Conservation (phyloP, 805 yeast species). For the Danielia oregonensis region DNA sequence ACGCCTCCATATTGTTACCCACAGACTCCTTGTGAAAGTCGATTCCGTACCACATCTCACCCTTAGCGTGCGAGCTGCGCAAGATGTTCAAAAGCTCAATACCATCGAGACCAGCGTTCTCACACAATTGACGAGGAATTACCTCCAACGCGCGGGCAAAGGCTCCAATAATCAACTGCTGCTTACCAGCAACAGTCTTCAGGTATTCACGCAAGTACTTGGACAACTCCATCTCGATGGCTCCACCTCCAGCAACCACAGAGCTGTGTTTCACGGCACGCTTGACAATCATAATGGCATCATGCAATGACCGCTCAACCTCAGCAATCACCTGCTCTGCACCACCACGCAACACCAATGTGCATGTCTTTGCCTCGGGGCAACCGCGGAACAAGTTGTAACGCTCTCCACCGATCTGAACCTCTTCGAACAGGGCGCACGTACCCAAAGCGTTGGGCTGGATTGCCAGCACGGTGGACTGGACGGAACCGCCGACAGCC, state of each 20-base stretch:
- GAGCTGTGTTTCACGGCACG: constrained; percentile 83
- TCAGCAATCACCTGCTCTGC: constrained; percentile 98
- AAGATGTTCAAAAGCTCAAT: constrained; percentile 88
- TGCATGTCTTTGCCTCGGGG: constrained; percentile 89
- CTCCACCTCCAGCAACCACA: constrained; percentile 99
- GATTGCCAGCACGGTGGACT: constrained; percentile 70
- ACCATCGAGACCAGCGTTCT: constrained; percentile 98
- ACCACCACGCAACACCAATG: constrained; percentile 92
- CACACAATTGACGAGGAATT: constrained; percentile 96
- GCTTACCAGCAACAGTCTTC: constrained; percentile 88
- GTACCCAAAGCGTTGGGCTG: constrained; percentile 54
- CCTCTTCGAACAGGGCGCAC: constrained; percentile 72
- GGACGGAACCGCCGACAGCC: constrained; percentile 92
- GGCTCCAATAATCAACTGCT: constrained; percentile 87
- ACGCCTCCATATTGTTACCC: constrained; percentile 77
- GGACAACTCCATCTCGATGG: constrained; percentile 95
- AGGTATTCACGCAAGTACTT: constrained; percentile 83
- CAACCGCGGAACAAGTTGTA: constrained; percentile 92
- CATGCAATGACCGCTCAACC: constrained; percentile 95
- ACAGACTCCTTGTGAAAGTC: constrained; percentile 83
- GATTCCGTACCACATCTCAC: constrained; percentile 88
- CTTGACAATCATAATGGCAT: constrained; percentile 97
- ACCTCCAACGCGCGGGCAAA: constrained; percentile 94
- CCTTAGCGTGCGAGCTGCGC: constrained; percentile 92
- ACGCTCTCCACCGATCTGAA: constrained; percentile 94